Base-by-base conservation (phyloP, 1,284 basidiomycete species). In the Marasmius tenuissimus region DNA sequence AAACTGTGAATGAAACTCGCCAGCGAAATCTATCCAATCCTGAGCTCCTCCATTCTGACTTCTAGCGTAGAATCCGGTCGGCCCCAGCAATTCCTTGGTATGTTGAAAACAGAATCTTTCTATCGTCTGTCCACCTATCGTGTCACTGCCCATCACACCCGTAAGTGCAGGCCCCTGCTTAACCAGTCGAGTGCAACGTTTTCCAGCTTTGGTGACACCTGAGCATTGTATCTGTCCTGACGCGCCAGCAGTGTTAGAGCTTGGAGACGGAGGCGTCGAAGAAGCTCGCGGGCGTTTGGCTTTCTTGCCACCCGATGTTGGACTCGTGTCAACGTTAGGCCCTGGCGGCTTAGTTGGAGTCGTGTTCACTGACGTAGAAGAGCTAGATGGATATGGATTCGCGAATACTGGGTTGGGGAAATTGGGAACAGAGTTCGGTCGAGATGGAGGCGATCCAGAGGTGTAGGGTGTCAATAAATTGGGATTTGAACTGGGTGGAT, bases 41-140 rank as follows among this genome's bases (percentile, higher is more conserved):
- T 78, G 45, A n/a, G 51, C 40, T 20, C 45, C 48, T 5, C 48
- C 20, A 59, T 48, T 37, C 48, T 77, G 78, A 48, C 79, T 82
- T 59, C 78, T 76, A 37, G 83, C 78, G 69, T 87, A 88, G 65
- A 83, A 88, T 12, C 89, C 89, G 20, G 75, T 78, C 8, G 82
- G 80, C 33, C 64, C 61, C 50, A 85, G 70, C 39, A 89, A 70
- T 54, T 82, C 82, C 64, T 87, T 85, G 48, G 75, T 76, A 68
- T 93, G 91, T 69, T 90, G 85, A 71, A 78, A 78, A 68, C 91
- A 93, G 69, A 86, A 93, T 33, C 83, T 73, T 60, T 82, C 76
- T 9, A 81, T 67, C 11, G 65, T 66, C 18, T 75, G 73, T 20
- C 75, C 70, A 39, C 77, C 76, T 9, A 72, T 70, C 48, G 78